A percentile compares a stretch with the other conserved stretches of the same genome.
Conservation (phyloP, 306 rosid species). For the Nissolia schottii region DNA sequence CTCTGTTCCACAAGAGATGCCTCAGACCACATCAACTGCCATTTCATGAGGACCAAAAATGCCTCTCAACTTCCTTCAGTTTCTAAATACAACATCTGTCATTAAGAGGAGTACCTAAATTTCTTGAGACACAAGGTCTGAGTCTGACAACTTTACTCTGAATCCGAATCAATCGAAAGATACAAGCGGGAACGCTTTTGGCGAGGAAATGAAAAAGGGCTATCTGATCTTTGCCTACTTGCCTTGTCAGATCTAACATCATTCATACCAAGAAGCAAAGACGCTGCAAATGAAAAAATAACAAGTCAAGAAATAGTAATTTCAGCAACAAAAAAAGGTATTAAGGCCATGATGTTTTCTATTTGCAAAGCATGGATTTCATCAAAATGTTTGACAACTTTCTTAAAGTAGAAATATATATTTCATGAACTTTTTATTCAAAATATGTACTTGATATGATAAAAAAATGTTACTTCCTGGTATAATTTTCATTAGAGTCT, state of each 20-base stretch:
- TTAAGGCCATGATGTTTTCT: neutral
- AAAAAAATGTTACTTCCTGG: neutral
- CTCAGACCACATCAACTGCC: conserved; percentile 25
- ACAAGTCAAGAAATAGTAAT: conserved; percentile 26
- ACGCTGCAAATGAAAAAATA: conserved; percentile 61
- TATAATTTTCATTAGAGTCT: neutral
- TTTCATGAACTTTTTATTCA: neutral
- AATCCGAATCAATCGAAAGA: conserved; percentile 83
- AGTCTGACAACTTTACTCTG: conserved; percentile 56
- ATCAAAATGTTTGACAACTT: neutral
- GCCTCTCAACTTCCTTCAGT: conserved; percentile 30
- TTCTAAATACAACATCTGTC: conserved; percentile 33
- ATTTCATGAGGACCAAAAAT: conserved; percentile 33
- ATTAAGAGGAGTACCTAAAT: conserved; percentile 25
- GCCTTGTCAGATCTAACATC: conserved; percentile 76
- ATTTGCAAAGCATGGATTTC: neutral
- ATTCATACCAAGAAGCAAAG: conserved; percentile 88
- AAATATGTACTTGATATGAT: neutral
- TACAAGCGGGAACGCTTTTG: conserved; percentile 81
- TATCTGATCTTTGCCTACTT: conserved; percentile 72
- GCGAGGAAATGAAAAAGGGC: conserved; percentile 94
- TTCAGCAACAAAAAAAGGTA: neutral
- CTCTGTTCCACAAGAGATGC: conserved; percentile 37
- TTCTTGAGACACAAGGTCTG: conserved; percentile 22
- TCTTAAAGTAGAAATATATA: neutral